Conservation (phyloP, 2,329 filamentous ascomycete genomes). For the Cylindrodendrum hubeiense region DNA sequence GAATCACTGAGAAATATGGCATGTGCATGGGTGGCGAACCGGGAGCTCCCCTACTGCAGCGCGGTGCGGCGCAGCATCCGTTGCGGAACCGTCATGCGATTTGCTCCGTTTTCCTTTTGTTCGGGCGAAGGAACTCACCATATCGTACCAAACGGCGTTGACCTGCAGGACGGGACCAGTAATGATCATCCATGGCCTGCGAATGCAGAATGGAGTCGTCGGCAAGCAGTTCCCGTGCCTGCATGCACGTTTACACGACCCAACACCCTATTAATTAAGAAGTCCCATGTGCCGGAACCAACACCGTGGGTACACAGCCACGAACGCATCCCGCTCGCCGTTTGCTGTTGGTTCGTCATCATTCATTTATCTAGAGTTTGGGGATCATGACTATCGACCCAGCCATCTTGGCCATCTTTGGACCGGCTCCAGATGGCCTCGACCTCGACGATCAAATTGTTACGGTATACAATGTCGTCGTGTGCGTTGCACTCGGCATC, state of each 20-base stretch:
- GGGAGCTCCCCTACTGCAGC: background rate
- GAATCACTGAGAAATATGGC: background rate
- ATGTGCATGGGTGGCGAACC: background rate
- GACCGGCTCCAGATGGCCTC: slow-evolving; percentile 12
- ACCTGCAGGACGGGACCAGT: slow-evolving; percentile 3
- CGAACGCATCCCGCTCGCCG: background rate
- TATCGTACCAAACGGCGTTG: background rate
- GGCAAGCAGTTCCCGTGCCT: slow-evolving; percentile 7
- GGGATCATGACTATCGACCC: slow-evolving; percentile 18
- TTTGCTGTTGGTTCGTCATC: slow-evolving; percentile 13
- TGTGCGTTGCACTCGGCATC: slow-evolving; percentile 20
- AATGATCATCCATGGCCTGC: slow-evolving; percentile 4
- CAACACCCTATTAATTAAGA: slow-evolving; percentile 18
- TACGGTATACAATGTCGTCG: slow-evolving; percentile 25
- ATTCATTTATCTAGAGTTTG: background rate
- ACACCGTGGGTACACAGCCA: background rate
- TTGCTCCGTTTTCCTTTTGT: background rate
- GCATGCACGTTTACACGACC: slow-evolving; percentile 2
- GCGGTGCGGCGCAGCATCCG: slow-evolving; percentile 7
- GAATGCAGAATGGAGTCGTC: background rate
- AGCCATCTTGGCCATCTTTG: slow-evolving; percentile 20
- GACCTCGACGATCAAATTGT: slow-evolving; percentile 15
- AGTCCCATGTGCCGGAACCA: slow-evolving; percentile 13
- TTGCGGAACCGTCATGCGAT: slow-evolving; percentile 14
- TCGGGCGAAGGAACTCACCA: background rate